These are phyloP conservation scores for Mycena rebaudengoi DNA, from an alignment of 768 basidiomycete genomes.

Conservation along the genomic window DNA sequence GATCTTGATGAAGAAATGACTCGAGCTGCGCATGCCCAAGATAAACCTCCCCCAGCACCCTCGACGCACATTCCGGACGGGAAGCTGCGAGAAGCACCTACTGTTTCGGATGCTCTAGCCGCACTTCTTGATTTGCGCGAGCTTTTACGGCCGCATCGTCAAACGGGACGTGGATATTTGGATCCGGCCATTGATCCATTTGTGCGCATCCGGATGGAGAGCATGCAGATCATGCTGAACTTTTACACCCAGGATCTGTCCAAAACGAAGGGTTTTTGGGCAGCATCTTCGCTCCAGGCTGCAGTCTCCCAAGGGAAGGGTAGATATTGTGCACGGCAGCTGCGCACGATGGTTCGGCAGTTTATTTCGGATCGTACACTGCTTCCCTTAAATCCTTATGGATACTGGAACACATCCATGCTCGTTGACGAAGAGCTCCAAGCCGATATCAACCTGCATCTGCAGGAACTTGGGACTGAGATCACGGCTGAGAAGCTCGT, in stretches of 20 bases:
- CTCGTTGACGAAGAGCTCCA: constrained; percentile 30
- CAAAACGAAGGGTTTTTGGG: neutral
- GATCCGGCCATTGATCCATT: neutral
- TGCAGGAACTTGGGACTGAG: constrained; percentile 32
- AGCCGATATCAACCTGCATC: constrained; percentile 20
- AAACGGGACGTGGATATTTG: neutral
- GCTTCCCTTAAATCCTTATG: constrained; percentile 21
- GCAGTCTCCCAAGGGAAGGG: neutral
- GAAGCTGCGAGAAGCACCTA: constrained; percentile 1
- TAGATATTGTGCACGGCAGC: neutral
- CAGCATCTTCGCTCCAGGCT: neutral
- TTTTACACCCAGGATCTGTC: neutral
- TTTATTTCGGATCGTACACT: constrained; percentile 12
- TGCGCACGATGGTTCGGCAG: neutral
- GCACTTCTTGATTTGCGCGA: neutral
- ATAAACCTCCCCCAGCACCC: neutral
- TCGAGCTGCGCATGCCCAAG: neutral
- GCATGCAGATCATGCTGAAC: constrained; percentile 4
- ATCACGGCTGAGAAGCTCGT: constrained; percentile 33
- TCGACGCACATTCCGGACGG: neutral
- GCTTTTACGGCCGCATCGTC: neutral
- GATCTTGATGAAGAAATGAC: neutral
- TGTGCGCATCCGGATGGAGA: constrained; percentile 4
- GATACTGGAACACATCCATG: constrained; percentile 18
- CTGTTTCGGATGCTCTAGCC: neutral